phyloP scores from a whole-genome alignment of 2,329 filamentous ascomycete species.

The Colletotrichum brevisporum region DNA sequence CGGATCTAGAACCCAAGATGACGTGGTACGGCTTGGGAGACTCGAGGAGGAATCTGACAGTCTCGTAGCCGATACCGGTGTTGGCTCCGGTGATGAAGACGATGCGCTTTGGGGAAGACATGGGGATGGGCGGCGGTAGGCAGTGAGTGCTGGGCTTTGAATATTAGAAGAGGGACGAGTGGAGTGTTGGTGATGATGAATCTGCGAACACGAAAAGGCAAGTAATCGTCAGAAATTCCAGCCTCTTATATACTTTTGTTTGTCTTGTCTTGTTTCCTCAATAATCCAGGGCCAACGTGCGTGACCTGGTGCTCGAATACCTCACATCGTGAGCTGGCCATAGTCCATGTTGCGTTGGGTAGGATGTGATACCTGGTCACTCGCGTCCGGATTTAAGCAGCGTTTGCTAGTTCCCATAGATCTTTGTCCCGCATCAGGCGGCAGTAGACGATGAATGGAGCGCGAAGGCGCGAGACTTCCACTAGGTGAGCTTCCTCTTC shows the following conservation, averaged over 20 bases:
- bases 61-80: slow-evolving; percentile 72
- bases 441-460: background rate
- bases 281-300: too few species aligned
- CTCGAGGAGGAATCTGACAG: slow-evolving; percentile 65
- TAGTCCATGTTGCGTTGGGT: too few species aligned
- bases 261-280: too few species aligned
- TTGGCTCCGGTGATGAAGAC: slow-evolving; percentile 74
- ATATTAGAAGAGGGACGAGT: background rate
- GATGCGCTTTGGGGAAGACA: slow-evolving; percentile 46
- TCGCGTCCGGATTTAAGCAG: slow-evolving; percentile 5
- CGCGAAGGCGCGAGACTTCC: background rate
- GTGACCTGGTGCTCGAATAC: too few species aligned
- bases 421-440: too few species aligned
- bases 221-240: too few species aligned
- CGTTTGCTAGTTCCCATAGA: background rate
- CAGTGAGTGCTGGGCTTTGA: background rate
- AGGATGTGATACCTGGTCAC: too few species aligned
- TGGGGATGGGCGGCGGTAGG: background rate
- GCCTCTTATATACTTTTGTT: too few species aligned
- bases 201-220: background rate
- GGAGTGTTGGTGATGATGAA: too few species aligned
- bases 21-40: slow-evolving; percentile 67
- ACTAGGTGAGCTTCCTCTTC: background rate
- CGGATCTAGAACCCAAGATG: slow-evolving; percentile 66
- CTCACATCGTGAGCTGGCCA: too few species aligned